Base-by-base conservation (phyloP, 257 asterid genomes). In the Solanum habrochaites region DNA sequence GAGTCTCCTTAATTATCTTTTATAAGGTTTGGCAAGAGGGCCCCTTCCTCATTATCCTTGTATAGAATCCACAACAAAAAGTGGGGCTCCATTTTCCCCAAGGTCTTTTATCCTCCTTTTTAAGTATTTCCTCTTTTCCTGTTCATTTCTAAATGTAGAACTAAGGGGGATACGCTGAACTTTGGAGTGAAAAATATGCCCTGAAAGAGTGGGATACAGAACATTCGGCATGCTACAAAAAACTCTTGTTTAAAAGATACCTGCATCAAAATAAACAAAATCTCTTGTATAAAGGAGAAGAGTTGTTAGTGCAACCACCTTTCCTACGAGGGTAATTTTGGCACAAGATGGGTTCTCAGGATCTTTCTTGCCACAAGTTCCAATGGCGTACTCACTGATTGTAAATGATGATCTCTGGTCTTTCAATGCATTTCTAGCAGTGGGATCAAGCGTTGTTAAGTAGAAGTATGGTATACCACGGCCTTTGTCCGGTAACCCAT, bases 261-360 rank as follows among this genome's bases (percentile, higher is more conserved):
- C 47, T 20, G 3, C 6, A 5, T 11, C 43, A 71, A 72, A 20
- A 35, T 8, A 37, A 29, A 29, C 3, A 70, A 31, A 32, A 37
- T 2, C 27, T 20, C 47, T 35, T 32, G 83, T 43, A 25, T 29
- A 9, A 16, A 47, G 8, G 67, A 80, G 67, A 16, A 29, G 85
- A 80, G 27, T 80, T 49, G 27, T 47, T 81, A 81, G 69, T 47
- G 85, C 69, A 88, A 87, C 84, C 70, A 96, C 99, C 99, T 95
- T 92, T 87, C 99, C 98, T 7, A 89, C 86, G 45, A 95, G 94
- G 27, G 98, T 96, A 85, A 96, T 93, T 88, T 96, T 96, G 3
- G 98, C 89, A 47, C 99, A 96, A 32, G 95, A 45, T 49, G 98
- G 99, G 72, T 92, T 91, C 87, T 96, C 98, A 16, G 99, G 99